Evolutionary conservation across 2,329 filamentous ascomycete species (phyloP), one percentile per base, ranked within the genome.

Genomic region (Aureobasidium leucospermi): DNA sequence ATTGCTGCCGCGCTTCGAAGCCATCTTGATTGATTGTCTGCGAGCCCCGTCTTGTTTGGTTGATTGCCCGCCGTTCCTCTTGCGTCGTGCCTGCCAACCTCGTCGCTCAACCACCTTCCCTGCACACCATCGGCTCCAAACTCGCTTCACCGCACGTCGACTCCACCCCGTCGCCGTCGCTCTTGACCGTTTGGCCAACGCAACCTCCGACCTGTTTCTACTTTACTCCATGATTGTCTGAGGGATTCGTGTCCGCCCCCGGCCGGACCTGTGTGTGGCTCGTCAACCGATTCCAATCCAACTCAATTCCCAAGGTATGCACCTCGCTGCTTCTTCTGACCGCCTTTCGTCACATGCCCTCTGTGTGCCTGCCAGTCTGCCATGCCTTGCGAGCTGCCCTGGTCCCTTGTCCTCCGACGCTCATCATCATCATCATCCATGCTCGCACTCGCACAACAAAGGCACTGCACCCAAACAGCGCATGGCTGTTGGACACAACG

Each of bases 241-340:
- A 58, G 43, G 34, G 19, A 13, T 58, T 34, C 19, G 42, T 58
- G 55, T 58, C 55, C 55, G 55, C 55, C 43, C 51, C 55, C 55
- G 55, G 55, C 55, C 55, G 55, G 55, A 58, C 55, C 52, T 57
- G 52, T 57, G 52, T 56, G 52, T 57, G 52, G 52, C 52, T 57
- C 52, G 41, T 46, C 52, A 57, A 57, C 41, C 39, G 42, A 57
- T n/a, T 52, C 23, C 34, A 41, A 52, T 52, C 23, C 48, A 16
- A 38, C 52, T 38, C 52, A 36, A 46, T 57, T 41, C 52, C n/a
- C 42, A 45, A 58, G 55, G 55, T 58, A 48, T 41, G 34, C 55
- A 47, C 32, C 23, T 48, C 55, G 43, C 43, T 58, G 19, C 43
- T 58, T 39, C 15, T 43, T 32, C 55, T 48, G 31, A 55, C 51